Percentiles rank a stretch among this genome's conserved stretches.
Conservation (phyloP, 768 basidiomycete genomes). For the Cantharellus cinnabarinus region DNA sequence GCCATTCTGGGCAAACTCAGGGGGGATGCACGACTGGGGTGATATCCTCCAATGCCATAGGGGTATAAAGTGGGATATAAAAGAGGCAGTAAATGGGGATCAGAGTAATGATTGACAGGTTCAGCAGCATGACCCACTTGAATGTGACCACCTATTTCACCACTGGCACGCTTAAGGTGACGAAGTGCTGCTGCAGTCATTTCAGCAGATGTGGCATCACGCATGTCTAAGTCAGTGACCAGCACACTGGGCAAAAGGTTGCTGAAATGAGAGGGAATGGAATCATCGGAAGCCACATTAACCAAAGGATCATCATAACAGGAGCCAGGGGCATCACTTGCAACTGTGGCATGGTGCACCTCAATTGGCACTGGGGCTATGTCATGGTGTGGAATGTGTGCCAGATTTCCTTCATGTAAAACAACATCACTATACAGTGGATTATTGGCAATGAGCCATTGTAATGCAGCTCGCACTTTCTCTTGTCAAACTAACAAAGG, state of each 20-base stretch:
- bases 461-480: neutral
- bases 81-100: constrained; percentile 8
- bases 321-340: neutral
- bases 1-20: constrained; percentile 2
- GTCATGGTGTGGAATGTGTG: neutral
- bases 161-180: neutral
- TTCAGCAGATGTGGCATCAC: neutral
- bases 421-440: neutral
- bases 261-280: neutral
- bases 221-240: neutral
- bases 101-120: constrained; percentile 7
- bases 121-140: neutral
- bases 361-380: neutral
- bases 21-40: too few relatives aligned
- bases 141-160: neutral
- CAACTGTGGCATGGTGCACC: neutral
- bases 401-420: neutral
- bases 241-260: neutral
- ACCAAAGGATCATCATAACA: neutral
- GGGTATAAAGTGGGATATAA: constrained; percentile 12
- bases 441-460: neutral
- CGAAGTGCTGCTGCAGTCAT: neutral
- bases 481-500: neutral
- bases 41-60: constrained; percentile 10
- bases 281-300: neutral